Evolutionary conservation across 2,329 filamentous ascomycete species (phyloP).

Genomic region (Talaromyces piceae): DNA sequence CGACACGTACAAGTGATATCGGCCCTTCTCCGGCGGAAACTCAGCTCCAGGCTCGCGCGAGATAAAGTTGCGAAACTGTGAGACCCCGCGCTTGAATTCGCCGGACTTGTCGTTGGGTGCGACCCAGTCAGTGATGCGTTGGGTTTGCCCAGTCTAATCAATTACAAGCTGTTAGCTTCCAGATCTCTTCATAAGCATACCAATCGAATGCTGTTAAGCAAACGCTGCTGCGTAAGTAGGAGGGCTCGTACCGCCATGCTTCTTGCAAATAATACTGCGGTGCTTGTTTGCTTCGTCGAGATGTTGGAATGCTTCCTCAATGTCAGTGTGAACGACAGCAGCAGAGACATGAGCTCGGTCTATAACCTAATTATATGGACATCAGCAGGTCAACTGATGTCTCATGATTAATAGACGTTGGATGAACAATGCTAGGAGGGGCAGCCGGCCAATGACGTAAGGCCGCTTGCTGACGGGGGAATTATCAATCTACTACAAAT

Average conservation of each 20-base stretch:
- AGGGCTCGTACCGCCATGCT: conserved; percentile 30
- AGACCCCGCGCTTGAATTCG: conserved; percentile 86
- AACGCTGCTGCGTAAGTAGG: too few relatives aligned
- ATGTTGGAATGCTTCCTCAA: conserved; percentile 1
- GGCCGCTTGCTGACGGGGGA: not conserved
- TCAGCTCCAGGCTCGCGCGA: conserved; percentile 62
- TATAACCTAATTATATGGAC: not conserved
- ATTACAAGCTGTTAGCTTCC: conserved; percentile 2
- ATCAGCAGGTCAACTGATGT: not conserved
- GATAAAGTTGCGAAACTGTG: conserved; percentile 74
- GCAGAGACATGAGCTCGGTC: not conserved
- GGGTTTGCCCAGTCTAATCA: conserved; percentile 6
- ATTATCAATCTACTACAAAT: conserved; percentile 1
- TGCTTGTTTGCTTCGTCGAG: not conserved
- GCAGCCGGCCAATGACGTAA: not conserved
- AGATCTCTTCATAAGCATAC: not conserved
- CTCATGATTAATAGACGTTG: not conserved
- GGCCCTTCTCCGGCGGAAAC: conserved; percentile 77
- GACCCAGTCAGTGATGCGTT: conserved; percentile 73
- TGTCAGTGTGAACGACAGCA: not conserved
- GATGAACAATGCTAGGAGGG: not conserved
- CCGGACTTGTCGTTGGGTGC: conserved; percentile 67
- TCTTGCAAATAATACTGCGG: conserved; percentile 10
- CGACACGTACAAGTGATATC: conserved; percentile 92
- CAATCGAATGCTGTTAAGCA: too few relatives aligned